These are phyloP conservation scores for Nakaseomyces sp. DNA, from an alignment of 1,139 yeast genomes.

Conservation along the genomic window DNA sequence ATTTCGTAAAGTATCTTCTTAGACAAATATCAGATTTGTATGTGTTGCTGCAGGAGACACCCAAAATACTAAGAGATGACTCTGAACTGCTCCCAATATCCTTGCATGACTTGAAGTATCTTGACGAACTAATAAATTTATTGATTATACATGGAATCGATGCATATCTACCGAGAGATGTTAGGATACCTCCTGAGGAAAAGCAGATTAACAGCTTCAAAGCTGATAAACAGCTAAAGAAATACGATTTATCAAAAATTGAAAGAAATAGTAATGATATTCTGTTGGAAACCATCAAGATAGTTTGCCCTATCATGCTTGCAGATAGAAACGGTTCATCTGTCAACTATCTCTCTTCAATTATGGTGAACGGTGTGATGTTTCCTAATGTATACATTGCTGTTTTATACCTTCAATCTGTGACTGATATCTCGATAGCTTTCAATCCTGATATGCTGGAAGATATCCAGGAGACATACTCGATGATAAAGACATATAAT, in stretches of 20 bases:
- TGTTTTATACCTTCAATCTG: constrained; percentile 19
- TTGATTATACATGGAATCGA: constrained; percentile 66
- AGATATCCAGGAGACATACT: constrained; percentile 48
- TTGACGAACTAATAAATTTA: constrained; percentile 55
- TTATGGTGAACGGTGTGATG: constrained; percentile 63
- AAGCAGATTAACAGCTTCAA: constrained; percentile 45
- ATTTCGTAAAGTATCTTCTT: constrained; percentile 25
- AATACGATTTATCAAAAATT: constrained; percentile 8
- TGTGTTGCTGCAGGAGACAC: constrained; percentile 10
- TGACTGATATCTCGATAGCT: neutral
- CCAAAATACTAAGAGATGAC: constrained; percentile 27
- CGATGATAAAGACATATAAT: constrained; percentile 48
- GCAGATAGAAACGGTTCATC: neutral
- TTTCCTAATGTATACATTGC: constrained; percentile 57
- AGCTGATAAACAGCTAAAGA: constrained; percentile 20
- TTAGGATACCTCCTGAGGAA: constrained; percentile 60
- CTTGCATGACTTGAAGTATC: constrained; percentile 69
- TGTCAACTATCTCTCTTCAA: constrained; percentile 36
- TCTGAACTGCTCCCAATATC: constrained; percentile 53
- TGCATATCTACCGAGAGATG: constrained; percentile 46
- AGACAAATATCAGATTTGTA: constrained; percentile 13
- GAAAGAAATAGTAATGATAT: neutral
- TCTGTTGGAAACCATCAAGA: neutral
- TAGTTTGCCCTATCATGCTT: neutral
- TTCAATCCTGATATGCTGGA: constrained; percentile 30